These are phyloP conservation scores for Poronia punctata DNA, from an alignment of 495 filamentous ascomycete genomes.

Conservation along the genomic window DNA sequence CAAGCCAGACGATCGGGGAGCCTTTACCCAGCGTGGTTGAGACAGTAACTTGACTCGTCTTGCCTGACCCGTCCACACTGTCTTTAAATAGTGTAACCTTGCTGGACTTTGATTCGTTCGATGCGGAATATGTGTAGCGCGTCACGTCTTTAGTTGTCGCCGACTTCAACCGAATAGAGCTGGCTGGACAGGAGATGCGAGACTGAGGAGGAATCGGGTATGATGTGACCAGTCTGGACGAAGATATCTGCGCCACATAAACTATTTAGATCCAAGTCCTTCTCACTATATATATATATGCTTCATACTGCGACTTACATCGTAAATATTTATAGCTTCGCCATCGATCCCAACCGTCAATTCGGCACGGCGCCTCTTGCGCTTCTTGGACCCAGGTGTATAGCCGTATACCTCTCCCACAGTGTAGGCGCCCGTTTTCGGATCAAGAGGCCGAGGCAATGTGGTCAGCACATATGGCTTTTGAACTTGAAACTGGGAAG, in stretches of 20 bases:
- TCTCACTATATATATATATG: not conserved
- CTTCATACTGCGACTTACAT: no score
- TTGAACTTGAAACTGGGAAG: constrained; percentile 47
- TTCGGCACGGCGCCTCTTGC: constrained; percentile 71
- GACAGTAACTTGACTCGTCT: constrained; percentile 33
- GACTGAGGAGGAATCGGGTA: constrained; percentile 81
- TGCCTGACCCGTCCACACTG: constrained; percentile 53
- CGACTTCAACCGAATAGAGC: constrained; percentile 60
- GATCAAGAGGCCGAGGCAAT: constrained; percentile 59
- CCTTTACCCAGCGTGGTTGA: constrained; percentile 15
- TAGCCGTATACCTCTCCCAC: constrained; percentile 65
- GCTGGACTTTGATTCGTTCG: constrained; percentile 26
- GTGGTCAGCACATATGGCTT: constrained; percentile 57
- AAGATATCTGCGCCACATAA: constrained; percentile 58
- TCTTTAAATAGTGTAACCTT: constrained; percentile 53
- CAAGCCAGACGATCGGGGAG: constrained; percentile 18
- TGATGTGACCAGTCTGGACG: constrained; percentile 71
- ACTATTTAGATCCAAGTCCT: constrained; percentile 7
- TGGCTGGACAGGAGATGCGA: constrained; percentile 68
- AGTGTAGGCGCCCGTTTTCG: constrained; percentile 49
- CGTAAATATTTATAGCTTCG: constrained; percentile 86
- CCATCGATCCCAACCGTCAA: constrained; percentile 82
- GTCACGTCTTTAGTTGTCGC: constrained; percentile 44
- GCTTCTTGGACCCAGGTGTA: constrained; percentile 64
- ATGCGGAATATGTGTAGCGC: constrained; percentile 66